These are phyloP conservation scores for Vigna trinervia DNA, from an alignment of 306 rosid species.

Conservation along the genomic window DNA sequence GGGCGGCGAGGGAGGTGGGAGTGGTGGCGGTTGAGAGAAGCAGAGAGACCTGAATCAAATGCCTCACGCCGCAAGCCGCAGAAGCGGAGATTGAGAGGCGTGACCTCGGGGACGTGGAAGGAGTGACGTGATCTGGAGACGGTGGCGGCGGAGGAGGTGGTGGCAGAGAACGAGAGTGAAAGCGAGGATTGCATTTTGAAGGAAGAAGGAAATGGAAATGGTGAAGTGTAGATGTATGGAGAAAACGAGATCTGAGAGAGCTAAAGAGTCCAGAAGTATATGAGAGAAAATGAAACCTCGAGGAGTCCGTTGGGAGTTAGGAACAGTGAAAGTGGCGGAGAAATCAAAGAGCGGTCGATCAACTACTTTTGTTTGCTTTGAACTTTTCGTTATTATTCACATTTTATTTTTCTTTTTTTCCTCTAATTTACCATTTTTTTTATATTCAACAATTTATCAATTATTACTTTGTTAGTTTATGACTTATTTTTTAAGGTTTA, in stretches of 20 bases:
- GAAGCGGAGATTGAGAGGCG: slow-evolving; percentile 73
- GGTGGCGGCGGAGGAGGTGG: slow-evolving; percentile 45
- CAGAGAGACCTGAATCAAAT: slow-evolving; percentile 49
- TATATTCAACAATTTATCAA: no score
- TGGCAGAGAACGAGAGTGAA: slow-evolving; percentile 68
- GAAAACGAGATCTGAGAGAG: neutral
- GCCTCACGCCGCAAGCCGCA: slow-evolving; percentile 86
- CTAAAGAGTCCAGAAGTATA: neutral
- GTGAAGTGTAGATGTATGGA: slow-evolving; percentile 3
- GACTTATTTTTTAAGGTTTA: no score
- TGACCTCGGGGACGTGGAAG: slow-evolving; percentile 28
- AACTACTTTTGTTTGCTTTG: slow-evolving; percentile 49
- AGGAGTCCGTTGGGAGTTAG: slow-evolving; percentile 63
- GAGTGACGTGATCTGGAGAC: slow-evolving; percentile 58
- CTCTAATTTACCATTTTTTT: neutral
- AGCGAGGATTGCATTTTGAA: slow-evolving; percentile 82
- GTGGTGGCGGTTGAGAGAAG: slow-evolving; percentile 50
- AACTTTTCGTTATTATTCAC: neutral
- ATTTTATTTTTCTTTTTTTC: neutral
- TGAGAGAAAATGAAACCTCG: slow-evolving; percentile 51
- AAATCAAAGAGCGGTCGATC: slow-evolving; percentile 68
- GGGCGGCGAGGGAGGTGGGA: slow-evolving; percentile 40
- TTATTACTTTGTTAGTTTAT: no score
- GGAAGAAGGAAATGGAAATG: slow-evolving; percentile 27
- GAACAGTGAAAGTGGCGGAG: slow-evolving; percentile 62